Base-by-base conservation (phyloP, 495 filamentous ascomycete genomes). In the Penicillium soppii region DNA sequence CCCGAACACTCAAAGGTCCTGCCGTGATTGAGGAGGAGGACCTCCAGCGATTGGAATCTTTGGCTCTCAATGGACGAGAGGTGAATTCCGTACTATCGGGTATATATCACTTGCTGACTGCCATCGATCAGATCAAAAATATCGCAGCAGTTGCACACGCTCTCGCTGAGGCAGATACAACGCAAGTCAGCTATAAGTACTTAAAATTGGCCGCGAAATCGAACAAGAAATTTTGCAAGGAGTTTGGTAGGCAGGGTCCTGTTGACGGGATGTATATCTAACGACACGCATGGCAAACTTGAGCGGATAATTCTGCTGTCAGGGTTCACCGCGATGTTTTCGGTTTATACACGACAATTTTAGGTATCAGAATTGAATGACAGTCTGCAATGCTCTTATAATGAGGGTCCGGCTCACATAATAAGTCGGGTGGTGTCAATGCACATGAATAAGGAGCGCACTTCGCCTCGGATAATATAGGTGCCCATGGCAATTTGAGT, bases 51-150 rank as follows among this genome's bases (percentile, higher is more conserved):
- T 40, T 65, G 38, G 56, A 51, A 10, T 50, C 26, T 33, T 48
- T 59, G 19, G 22, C 43, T 44, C 48, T 61, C 1, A 66, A 66
- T 54, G 47, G 63, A 40, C 59, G 57, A 50, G 63, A 66, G 49
- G 63, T 60, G 17, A 35, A 57, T 66, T 25, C 9, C 22, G 22
- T 1, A 33, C 10, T 27, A 12, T 20, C 39, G 9, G 12, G 25
- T 16, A 48, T n/a, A 46, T 35, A 5, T 56, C 19, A 45, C 42
- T 39, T 52, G 42, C 37, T 53, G 17, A 54, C 52, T 20, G n/a
- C 8, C 19, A 38, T 50, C 2, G 26, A 45, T 12, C 22, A 65
- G 62, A 62, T 65, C 48, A 62, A 60, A 47, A 65, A 62, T 19
- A 38, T 65, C 33, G 39, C 42, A 26, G 41, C 59, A 20, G 48